Base-by-base conservation (phyloP, 2,329 filamentous ascomycete genomes). In the Epichloe brachyelytri region DNA sequence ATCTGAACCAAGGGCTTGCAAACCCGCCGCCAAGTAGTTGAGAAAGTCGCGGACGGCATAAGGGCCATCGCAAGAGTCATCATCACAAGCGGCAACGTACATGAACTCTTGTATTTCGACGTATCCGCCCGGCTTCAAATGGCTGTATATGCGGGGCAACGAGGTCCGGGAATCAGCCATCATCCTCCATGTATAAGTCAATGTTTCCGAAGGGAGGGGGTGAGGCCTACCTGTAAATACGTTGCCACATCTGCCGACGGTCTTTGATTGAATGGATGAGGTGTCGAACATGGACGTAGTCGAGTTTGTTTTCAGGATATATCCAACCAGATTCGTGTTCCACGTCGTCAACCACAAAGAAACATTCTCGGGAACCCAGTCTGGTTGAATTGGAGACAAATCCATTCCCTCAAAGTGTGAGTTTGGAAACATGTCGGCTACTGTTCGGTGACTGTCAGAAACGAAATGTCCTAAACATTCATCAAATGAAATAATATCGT, bases 321-420 rank as follows among this genome's bases (percentile, higher is more conserved):
- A 69, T 66, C 74, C 74, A 77, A 15, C 74, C 73, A 17, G 71
- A 71, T 46, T 68, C 68, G 43, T 72, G 69, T 53, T 77, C 74
- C 48, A 77, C 71, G 56, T 77, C 74, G 58, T 76, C 74, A 39
- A 77, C 70, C 22, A 73, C 67, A 54, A 77, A 22, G 69, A 65
- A n/a, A 73, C 71, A 50, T 77, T 77, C 48, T 71, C 66, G 2
- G 74, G 74, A 0, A 77, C 72, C 59, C 70, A 74, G 46, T 70
- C 70, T 0, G 74, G 74, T 48, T 77, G 74, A 40, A 77, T 77
- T 0, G 73, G 74, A 1, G 74, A 77, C 2, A 77, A 61, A 54
- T 77, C 74, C 60, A 75, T 68, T 53, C 73, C 74, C 40, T 70
- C 69, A 43, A 77, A 71, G 33, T 60, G 61, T 0, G 71, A 61